Conservation (phyloP, 768 basidiomycete species). For the Candolleomyces efflorescens region DNA sequence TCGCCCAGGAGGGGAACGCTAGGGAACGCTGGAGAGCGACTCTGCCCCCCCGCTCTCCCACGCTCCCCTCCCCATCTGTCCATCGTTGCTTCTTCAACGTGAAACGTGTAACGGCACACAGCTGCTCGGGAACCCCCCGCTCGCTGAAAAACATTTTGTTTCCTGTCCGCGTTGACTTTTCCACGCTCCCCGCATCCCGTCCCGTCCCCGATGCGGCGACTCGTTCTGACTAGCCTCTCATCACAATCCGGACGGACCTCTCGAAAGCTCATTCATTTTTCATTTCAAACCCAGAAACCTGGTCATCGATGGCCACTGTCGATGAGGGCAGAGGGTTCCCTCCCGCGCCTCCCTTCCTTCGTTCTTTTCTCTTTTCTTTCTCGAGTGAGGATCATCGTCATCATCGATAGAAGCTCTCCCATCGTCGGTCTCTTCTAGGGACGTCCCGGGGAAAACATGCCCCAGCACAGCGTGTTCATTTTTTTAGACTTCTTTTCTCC, state of each 20-base stretch:
- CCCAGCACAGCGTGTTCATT: neutral
- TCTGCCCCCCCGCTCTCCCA: neutral
- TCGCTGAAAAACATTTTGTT: neutral
- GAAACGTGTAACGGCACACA: neutral
- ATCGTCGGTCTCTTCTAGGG: neutral
- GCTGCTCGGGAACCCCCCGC: neutral
- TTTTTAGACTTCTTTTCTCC: neutral
- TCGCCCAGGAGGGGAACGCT: no score
- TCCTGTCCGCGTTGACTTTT: neutral
- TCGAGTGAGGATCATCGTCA: no score
- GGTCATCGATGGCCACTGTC: neutral
- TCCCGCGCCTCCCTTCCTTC: no score
- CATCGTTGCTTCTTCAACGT: neutral
- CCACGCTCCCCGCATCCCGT: neutral
- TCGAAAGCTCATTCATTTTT: no score
- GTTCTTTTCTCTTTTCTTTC: no score
- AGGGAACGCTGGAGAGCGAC: neutral
- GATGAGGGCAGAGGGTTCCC: no score
- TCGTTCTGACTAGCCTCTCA: neutral
- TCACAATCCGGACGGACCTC: neutral
- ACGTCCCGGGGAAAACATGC: no score
- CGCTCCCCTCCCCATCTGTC: neutral
- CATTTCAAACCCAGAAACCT: neutral
- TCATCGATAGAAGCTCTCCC: no score
- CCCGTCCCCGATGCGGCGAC: neutral